Percentiles rank a stretch among this genome's conserved stretches.
phyloP scores from a whole-genome alignment of 2,329 filamentous ascomycete genomes.

The Talaromyces pinophilus region DNA sequence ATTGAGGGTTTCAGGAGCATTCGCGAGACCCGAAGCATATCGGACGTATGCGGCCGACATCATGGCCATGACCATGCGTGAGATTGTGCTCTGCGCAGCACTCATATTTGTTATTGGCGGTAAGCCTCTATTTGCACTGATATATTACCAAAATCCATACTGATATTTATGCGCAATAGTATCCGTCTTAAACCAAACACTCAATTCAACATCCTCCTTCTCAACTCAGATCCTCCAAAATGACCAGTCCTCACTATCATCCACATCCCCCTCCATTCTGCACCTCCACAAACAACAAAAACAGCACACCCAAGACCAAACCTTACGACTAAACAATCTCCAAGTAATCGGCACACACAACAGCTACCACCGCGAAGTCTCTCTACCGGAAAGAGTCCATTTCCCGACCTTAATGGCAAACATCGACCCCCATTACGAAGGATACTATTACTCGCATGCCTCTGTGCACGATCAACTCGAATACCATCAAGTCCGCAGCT shows the following conservation, averaged over 20 bases:
- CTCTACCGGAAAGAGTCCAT: conserved; percentile 16
- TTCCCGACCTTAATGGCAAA: conserved; percentile 20
- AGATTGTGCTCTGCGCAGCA: conserved; percentile 22
- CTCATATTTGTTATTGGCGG: conserved; percentile 24
- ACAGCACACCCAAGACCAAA: conserved; percentile 12
- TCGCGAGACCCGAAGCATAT: not conserved
- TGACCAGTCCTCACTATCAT: not conserved
- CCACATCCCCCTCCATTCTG: not conserved
- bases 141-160: not conserved
- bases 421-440: conserved; percentile 16
- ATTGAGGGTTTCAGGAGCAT: not conserved
- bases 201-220: conserved; percentile 13
- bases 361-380: conserved; percentile 24
- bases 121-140: not conserved
- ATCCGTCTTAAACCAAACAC: conserved; percentile 22
- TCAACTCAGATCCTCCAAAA: conserved; percentile 8
- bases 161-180: conserved; percentile 9
- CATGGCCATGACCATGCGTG: conserved; percentile 23
- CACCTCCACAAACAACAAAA: conserved; percentile 11
- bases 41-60: not conserved
- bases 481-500: conserved; percentile 22
- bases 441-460: conserved; percentile 24
- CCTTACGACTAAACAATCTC: conserved; percentile 22
- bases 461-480: conserved; percentile 23
- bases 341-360: conserved; percentile 24